Base-by-base conservation (phyloP, 805 yeast genomes). In the Candida palmyrensis region DNA sequence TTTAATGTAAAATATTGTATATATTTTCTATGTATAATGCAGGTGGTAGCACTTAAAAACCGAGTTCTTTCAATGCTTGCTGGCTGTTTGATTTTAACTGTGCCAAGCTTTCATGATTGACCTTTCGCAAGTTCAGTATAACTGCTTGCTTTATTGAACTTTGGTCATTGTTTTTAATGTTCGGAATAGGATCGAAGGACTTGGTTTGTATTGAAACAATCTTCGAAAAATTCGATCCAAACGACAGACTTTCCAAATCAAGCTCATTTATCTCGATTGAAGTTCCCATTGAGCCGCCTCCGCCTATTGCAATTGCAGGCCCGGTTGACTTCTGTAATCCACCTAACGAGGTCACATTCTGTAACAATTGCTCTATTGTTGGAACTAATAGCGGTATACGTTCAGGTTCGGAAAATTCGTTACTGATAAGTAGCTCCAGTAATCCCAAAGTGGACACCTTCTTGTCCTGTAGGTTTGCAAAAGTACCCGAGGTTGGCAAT, bases 191-290 rank as follows among this genome's bases (percentile, higher is more conserved):
- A 57, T 92, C 97, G 43, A 75, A 67, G 3, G 80, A 70, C 41
- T 69, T 75, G 11, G 59, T 58, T 21, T 74, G 68, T 30, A 88
- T 78, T 2, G 83, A 73, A 1, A 73, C 76, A 38, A 92, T 66
- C 49, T 74, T 79, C 33, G 94, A 84, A 57, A 76, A 92, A 33
- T 80, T 77, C 0, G 96, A 81, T 2, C 97, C 97, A 58, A 89
- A 92, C 2, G 92, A 68, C 2, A 69, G 53, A 31, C 81, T 71
- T 40, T 88, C 95, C 17, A 71, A 49, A 43, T 80, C 82, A 14
- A 71, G 48, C 30, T 73, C 79, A 25, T 55, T 56, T 22, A 65
- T 58, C 18, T 65, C 68, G 25, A 62, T 55, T 3, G 55, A 39
- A 33, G 11, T 54, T 33, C 9, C 22, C 20, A 13, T 17, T 12